phyloP scores from a whole-genome alignment of 805 yeast species.

The Saccharomycopsis amapae region DNA sequence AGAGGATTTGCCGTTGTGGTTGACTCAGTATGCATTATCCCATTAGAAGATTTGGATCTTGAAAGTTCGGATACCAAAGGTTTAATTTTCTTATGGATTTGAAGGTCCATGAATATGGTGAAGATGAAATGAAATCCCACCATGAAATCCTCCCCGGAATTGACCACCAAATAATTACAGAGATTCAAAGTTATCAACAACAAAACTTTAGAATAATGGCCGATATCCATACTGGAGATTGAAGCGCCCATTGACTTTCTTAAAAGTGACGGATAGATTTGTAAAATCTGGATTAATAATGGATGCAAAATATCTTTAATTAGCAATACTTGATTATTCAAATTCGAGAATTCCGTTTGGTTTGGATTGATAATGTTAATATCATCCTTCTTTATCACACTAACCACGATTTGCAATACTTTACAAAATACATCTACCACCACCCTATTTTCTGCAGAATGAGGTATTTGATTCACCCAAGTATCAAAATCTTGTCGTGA shows the following conservation, averaged over 20 bases:
- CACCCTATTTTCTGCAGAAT: constrained; percentile 24
- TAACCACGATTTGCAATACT: constrained; percentile 31
- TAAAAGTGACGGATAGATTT: constrained; percentile 14
- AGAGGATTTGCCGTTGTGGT: too few relatives aligned
- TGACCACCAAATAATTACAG: constrained; percentile 48
- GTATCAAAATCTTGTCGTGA: constrained; percentile 24
- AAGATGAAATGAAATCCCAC: constrained; percentile 48
- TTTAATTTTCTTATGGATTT: constrained; percentile 31
- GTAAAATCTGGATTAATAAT: constrained; percentile 17
- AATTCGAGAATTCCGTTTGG: background rate
- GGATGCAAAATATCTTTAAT: constrained; percentile 22
- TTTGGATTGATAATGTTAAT: constrained; percentile 23
- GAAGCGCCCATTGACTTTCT: background rate
- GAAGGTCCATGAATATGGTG: constrained; percentile 52
- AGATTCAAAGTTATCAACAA: constrained; percentile 16
- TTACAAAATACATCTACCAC: constrained; percentile 32
- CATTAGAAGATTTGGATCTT: too few relatives aligned
- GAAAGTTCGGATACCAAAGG: constrained; percentile 20
- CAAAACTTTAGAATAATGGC: constrained; percentile 4
- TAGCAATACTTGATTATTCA: constrained; percentile 8
- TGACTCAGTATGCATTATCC: too few relatives aligned
- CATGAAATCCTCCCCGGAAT: constrained; percentile 55
- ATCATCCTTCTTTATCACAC: constrained; percentile 28
- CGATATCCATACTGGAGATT: background rate
- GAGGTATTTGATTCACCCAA: constrained; percentile 21